Percentiles rank a stretch among this genome's conserved stretches.
Evolutionary conservation across 140 eudicot species (phyloP).

Genomic region (Erigeron philadelphicus): DNA sequence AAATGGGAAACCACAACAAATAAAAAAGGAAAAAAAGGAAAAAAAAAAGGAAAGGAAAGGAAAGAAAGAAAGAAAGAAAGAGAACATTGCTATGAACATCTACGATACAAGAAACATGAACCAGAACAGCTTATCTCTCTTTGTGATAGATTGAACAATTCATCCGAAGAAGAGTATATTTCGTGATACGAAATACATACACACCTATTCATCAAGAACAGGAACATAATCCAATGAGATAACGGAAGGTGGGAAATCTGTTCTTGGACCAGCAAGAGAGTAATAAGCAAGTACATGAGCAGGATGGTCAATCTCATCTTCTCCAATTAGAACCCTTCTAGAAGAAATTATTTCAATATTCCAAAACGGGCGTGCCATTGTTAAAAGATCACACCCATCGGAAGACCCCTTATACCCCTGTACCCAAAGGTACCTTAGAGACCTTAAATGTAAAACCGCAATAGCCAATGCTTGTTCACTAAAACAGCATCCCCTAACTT

Average conservation of each 20-base stretch:
- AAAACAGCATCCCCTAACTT: conserved; percentile 58
- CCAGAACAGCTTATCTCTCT: background rate
- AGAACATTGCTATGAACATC: background rate
- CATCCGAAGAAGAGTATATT: too few relatives aligned
- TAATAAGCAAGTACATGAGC: conserved; percentile 67
- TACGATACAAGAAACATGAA: background rate
- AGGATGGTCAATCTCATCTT: conserved; percentile 38
- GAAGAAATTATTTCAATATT: conserved; percentile 62
- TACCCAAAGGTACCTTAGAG: conserved; percentile 57
- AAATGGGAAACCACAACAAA: background rate
- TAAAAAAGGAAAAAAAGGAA: too few relatives aligned
- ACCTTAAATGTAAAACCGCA: conserved; percentile 40
- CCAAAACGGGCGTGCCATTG: conserved; percentile 59
- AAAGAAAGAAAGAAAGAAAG: background rate
- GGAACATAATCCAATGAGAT: conserved; percentile 24
- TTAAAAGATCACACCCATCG: conserved; percentile 37
- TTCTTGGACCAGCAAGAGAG: conserved; percentile 61
- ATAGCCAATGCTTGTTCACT: conserved; percentile 51
- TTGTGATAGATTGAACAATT: background rate
- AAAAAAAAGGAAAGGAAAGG: background rate
- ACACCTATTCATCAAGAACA: conserved; percentile 12
- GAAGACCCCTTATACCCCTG: conserved; percentile 50
- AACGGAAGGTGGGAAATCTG: conserved; percentile 51
- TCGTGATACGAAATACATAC: background rate
- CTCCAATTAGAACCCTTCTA: conserved; percentile 36